phyloP scores from a whole-genome alignment of 495 filamentous ascomycete genomes.

The Patellaria atrata region DNA sequence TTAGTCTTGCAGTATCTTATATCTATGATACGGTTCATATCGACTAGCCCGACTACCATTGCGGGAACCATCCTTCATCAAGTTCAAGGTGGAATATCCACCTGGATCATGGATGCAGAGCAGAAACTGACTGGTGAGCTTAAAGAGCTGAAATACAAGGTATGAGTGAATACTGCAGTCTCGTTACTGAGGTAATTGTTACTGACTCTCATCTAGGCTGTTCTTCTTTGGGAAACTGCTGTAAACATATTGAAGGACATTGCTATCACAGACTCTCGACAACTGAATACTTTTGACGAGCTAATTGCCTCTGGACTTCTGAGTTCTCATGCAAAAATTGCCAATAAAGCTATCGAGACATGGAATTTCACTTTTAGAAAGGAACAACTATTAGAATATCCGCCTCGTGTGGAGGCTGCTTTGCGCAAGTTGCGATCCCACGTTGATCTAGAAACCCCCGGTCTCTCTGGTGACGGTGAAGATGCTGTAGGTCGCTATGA shows the following conservation, averaged over 20 bases:
- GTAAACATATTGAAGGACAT: slow-evolving; percentile 17
- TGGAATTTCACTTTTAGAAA: slow-evolving; percentile 46
- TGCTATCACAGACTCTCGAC: slow-evolving; percentile 27
- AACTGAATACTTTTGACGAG: slow-evolving; percentile 34
- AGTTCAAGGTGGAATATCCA: slow-evolving; percentile 42
- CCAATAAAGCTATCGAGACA: slow-evolving; percentile 38
- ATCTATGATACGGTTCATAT: too few species aligned
- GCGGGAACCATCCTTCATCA: slow-evolving; percentile 29
- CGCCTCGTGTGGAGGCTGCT: slow-evolving; percentile 32
- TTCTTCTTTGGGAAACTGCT: slow-evolving; percentile 19
- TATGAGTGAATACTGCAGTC: slow-evolving; percentile 10
- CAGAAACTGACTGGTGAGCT: slow-evolving; percentile 19
- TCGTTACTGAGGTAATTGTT: slow-evolving; percentile 23
- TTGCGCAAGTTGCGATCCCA: slow-evolving; percentile 33
- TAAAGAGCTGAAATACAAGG: slow-evolving; percentile 9
- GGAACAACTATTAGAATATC: slow-evolving; percentile 32
- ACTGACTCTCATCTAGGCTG: slow-evolving; percentile 17
- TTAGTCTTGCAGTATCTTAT: slow-evolving; percentile 7
- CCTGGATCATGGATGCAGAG: slow-evolving; percentile 46
- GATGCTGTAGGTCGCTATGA: slow-evolving; percentile 22
- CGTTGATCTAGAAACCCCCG: slow-evolving; percentile 34
- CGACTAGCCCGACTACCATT: slow-evolving; percentile 25
- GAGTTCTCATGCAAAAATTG: slow-evolving; percentile 37
- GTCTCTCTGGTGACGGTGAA: slow-evolving; percentile 29
- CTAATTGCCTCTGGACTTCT: slow-evolving; percentile 44